Evolutionary conservation across 2,329 filamentous ascomycete species (phyloP).

Genomic region (Lachnellula occidentalis): DNA sequence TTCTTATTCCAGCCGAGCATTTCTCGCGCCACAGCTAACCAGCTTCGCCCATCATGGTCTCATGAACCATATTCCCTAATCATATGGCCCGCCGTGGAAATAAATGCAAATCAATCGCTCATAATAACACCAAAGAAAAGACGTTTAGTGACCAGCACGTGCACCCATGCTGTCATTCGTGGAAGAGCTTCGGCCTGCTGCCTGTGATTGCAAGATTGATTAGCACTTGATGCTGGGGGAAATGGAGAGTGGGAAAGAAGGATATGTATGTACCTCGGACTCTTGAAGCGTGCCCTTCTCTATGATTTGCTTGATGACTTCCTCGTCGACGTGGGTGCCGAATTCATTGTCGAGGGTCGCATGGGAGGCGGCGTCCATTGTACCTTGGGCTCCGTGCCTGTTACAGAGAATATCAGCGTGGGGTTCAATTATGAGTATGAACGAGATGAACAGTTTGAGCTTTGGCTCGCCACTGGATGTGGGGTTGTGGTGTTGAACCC

Average conservation of each 20-base stretch:
- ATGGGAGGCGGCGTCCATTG: conserved; percentile 71
- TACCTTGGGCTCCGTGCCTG: conserved; percentile 82
- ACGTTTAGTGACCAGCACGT: conserved; percentile 24
- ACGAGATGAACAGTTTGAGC: neutral
- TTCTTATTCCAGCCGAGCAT: neutral
- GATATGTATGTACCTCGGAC: conserved; percentile 41
- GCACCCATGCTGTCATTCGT: conserved; percentile 30
- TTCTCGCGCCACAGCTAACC: neutral
- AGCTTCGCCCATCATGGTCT: neutral
- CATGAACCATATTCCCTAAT: neutral
- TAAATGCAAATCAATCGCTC: conserved; percentile 1
- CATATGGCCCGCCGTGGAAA: neutral
- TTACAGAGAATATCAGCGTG: neutral
- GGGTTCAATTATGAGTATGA: neutral
- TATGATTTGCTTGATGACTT: conserved; percentile 76
- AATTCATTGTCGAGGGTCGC: conserved; percentile 78
- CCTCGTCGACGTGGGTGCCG: conserved; percentile 71
- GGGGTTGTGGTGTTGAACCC: neutral
- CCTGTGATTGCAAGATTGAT: conserved; percentile 20
- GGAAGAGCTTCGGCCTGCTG: conserved; percentile 29
- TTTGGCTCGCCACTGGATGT: neutral
- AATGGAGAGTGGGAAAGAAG: neutral
- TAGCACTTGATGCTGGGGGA: conserved; percentile 8
- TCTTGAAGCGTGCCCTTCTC: conserved; percentile 67
- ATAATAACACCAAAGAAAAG: neutral